Base-by-base conservation (phyloP, 108 stramenopile genomes). In the Bacterosira constricta region DNA sequence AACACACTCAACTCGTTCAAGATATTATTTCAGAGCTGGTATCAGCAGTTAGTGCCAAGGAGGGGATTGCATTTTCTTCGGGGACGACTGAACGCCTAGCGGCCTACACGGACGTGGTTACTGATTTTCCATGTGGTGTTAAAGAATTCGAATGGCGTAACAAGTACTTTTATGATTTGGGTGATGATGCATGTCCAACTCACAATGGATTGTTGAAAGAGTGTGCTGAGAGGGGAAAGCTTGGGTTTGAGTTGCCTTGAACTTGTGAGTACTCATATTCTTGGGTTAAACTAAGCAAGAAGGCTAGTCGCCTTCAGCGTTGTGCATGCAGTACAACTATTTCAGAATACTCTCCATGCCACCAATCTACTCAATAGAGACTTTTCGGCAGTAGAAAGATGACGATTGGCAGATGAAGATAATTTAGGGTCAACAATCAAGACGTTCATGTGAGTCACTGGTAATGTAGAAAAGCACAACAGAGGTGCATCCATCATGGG, bases 91-190 rank as follows among this genome's bases (percentile, higher is more conserved):
- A 83, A 32, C 88, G 96, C 0, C 85, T 98, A 56, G 80, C 79
- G 23, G 93, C 97, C 0, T 98, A 98, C 62, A 91, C 95, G 9
- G 95, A 90, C 58, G 90, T 91, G 0, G 97, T 98, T 26, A 53
- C 91, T 0, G 89, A 92, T 71, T 98, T 96, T 69, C 97, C 97
- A 0, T 86, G 89, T 39, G 97, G 84, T 0, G 89, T 98, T 26
- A 98, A 98, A 79, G 97, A 98, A 45, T 97, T 94, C 70, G 88
- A 95, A 57, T 97, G 97, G 97, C 88, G 96, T 23, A 97, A 93
- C 57, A 55, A 84, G 56, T 93, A 87, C 38, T 93, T 93, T 65
- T 89, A 85, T 57, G 69, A 93, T 42, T 44, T 93, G 15, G 83
- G 85, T 0, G 83, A 90, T 49, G 86, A 85, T 0, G 63, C 74